Percentiles rank a stretch among this genome's conserved stretches.
Conservation (phyloP, 1,284 basidiomycete species). For the Pseudozyma flocculosa region DNA sequence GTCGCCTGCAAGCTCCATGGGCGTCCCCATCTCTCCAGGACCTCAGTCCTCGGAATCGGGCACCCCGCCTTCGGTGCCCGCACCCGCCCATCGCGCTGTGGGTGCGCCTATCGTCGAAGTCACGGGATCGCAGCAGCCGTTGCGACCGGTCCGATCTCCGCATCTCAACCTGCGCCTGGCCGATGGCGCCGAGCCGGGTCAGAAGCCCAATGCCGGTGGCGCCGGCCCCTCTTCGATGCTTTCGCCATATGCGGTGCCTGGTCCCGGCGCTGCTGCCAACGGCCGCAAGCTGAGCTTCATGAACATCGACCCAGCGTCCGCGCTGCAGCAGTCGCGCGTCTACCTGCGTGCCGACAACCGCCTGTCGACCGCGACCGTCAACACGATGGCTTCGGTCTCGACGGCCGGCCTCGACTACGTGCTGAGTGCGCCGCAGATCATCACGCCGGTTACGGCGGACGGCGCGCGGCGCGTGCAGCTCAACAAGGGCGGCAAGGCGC, state of each 20-base stretch:
- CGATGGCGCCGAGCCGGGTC: constrained; percentile 5
- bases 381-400: constrained; percentile 20
- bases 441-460: constrained; percentile 24
- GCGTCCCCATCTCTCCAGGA: no score
- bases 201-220: neutral
- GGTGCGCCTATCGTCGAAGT: constrained; percentile 17
- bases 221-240: constrained; percentile 11
- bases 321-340: constrained; percentile 7
- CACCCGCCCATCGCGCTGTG: constrained; percentile 16
- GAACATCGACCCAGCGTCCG: constrained; percentile 31
- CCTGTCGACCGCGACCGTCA: constrained; percentile 20
- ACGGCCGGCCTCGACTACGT: constrained; percentile 23
- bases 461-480: constrained; percentile 25
- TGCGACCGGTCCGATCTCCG: constrained; percentile 29
- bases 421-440: constrained; percentile 29
- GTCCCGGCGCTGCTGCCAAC: neutral
- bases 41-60: constrained; percentile 1
- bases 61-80: constrained; percentile 10
- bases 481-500: constrained; percentile 31
- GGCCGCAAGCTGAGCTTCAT: constrained; percentile 12
- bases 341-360: constrained; percentile 11
- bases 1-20: no score
- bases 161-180: constrained; percentile 34
- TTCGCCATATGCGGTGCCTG: neutral
- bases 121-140: constrained; percentile 8